phyloP scores from a whole-genome alignment of 2,329 filamentous ascomycete genomes.

The Scorias spongiosa region DNA sequence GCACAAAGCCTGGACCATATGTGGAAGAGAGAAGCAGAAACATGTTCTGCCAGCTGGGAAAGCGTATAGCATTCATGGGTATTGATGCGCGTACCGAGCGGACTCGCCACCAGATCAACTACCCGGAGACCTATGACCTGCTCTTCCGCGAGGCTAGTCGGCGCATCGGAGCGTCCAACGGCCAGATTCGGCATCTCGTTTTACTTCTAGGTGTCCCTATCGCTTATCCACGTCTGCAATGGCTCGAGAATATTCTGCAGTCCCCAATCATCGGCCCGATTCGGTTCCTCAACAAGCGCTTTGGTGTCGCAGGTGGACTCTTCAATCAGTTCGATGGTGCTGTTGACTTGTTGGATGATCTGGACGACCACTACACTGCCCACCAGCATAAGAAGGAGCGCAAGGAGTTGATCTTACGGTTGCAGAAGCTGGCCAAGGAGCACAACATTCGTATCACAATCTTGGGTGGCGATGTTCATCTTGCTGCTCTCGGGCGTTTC shows the following conservation, averaged over 20 bases:
- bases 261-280: conserved; percentile 80
- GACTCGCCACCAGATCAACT: conserved; percentile 87
- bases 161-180: conserved; percentile 35
- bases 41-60: conserved; percentile 48
- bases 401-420: conserved; percentile 49
- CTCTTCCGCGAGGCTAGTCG: conserved; percentile 41
- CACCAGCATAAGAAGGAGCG: conserved; percentile 84
- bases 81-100: conserved; percentile 53
- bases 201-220: conserved; percentile 59
- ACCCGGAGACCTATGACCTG: conserved; percentile 47
- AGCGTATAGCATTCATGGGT: conserved; percentile 48
- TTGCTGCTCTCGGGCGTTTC: conserved; percentile 49
- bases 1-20: conserved; percentile 53
- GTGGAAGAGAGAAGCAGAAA: conserved; percentile 46
- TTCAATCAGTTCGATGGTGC: conserved; percentile 89
- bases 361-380: conserved; percentile 70
- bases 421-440: conserved; percentile 43
- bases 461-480: conserved; percentile 48
- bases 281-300: conserved; percentile 78
- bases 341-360: conserved; percentile 48
- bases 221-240: conserved; percentile 60
- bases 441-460: conserved; percentile 45
- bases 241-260: conserved; percentile 82
- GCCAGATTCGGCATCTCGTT: conserved; percentile 46
- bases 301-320: conserved; percentile 68